phyloP scores from a whole-genome alignment of 768 basidiomycete genomes.

The Tubosaeta sp. region DNA sequence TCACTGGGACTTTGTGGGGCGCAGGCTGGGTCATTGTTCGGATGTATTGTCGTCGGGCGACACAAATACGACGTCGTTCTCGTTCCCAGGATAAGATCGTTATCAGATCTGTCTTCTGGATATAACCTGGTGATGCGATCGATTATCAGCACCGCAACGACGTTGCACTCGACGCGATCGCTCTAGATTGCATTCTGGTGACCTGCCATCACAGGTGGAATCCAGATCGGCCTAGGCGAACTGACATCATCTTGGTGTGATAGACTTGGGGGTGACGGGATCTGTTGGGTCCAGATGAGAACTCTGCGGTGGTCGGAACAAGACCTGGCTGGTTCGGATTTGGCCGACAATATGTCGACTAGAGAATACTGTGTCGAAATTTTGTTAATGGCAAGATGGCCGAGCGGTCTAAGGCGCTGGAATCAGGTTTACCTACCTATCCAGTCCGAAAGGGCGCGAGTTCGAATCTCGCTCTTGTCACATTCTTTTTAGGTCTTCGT shows the following conservation, averaged over 20 bases:
- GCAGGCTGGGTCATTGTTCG: too few relatives aligned
- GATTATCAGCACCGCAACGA: not conserved
- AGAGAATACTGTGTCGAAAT: not conserved
- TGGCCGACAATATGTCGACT: not conserved
- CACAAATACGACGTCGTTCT: too few relatives aligned
- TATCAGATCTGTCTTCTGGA: too few relatives aligned
- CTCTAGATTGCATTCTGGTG: not conserved
- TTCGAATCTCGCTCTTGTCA: slow-evolving; percentile 38
- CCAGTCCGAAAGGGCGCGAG: slow-evolving; percentile 34
- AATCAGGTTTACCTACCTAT: slow-evolving; percentile 36
- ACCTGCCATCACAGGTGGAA: not conserved
- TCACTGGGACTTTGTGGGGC: not conserved
- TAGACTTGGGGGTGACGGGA: not conserved
- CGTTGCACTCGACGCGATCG: not conserved
- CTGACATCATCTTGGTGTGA: not conserved
- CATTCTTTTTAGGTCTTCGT: slow-evolving; percentile 14
- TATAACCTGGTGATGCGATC: too few relatives aligned
- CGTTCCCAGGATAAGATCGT: too few relatives aligned
- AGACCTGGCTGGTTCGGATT: too few relatives aligned
- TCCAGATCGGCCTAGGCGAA: not conserved
- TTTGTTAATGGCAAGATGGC: slow-evolving; percentile 37
- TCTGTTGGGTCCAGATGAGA: not conserved
- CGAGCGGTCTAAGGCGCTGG: slow-evolving; percentile 61
- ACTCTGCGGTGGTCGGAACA: too few relatives aligned
- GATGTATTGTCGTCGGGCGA: too few relatives aligned